Conservation (phyloP, 2,329 filamentous ascomycete species). For the Diaporthe velutina region DNA sequence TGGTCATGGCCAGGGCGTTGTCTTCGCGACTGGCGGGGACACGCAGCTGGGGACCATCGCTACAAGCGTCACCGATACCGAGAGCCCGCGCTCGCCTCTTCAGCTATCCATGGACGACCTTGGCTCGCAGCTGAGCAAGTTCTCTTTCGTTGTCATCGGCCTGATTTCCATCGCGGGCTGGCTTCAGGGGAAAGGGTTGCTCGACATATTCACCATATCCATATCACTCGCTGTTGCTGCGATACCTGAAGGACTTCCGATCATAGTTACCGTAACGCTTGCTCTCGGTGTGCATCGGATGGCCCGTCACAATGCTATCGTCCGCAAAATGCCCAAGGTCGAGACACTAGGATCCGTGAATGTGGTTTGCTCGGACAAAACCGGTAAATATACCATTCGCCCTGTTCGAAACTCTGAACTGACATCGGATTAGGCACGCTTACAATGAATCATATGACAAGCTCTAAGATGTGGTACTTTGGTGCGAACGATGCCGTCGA, state of each 20-base stretch:
- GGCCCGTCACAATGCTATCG: conserved; percentile 95
- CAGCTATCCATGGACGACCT: conserved; percentile 98
- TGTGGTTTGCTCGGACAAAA: conserved; percentile 99
- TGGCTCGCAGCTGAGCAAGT: conserved; percentile 94
- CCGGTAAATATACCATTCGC: conserved; percentile 63
- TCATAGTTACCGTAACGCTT: conserved; percentile 97
- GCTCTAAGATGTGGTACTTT: conserved; percentile 96
- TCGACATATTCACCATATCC: conserved; percentile 98
- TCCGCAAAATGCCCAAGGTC: conserved; percentile 94
- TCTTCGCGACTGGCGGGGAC: conserved; percentile 93
- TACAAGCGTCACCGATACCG: conserved; percentile 92
- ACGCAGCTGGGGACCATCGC: conserved; percentile 98
- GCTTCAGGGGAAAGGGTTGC: conserved; percentile 86
- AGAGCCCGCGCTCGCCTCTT: conserved; percentile 92
- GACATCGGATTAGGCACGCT: conserved; percentile 75
- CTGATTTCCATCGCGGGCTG: conserved; percentile 93
- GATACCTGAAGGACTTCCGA: conserved; percentile 95
- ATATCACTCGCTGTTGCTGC: conserved; percentile 96
- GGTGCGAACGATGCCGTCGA: conserved; percentile 70
- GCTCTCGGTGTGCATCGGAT: conserved; percentile 96
- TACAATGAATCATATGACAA: conserved; percentile 98
- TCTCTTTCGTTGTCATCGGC: conserved; percentile 94
- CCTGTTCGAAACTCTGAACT: neutral
- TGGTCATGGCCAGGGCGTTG: conserved; percentile 93
- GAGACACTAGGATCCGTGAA: conserved; percentile 99